Conservation (phyloP, 441 rosid species). For the Croton setiger region DNA sequence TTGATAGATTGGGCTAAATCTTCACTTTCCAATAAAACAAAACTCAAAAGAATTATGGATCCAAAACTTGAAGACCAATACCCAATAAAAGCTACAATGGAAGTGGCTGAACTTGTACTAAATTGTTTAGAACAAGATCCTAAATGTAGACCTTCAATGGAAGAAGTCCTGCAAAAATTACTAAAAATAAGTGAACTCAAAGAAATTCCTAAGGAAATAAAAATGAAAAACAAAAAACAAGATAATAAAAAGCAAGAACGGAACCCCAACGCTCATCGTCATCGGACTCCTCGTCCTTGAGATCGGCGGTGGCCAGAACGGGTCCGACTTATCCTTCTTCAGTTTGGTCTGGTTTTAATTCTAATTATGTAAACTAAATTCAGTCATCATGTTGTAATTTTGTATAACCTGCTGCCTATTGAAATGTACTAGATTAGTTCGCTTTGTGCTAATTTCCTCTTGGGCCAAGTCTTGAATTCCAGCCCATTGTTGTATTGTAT, state of each 20-base stretch:
- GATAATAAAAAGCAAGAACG: not conserved
- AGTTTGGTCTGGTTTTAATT: not conserved
- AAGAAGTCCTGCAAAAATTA: conserved; percentile 45
- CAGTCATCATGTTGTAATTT: not conserved
- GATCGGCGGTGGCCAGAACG: conserved; percentile 7
- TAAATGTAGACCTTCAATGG: conserved; percentile 68
- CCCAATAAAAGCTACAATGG: conserved; percentile 49
- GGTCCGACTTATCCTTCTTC: not conserved
- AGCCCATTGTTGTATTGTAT: no score
- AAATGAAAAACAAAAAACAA: not conserved
- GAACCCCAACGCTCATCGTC: not conserved
- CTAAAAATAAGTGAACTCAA: conserved; percentile 32
- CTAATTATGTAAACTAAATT: no score
- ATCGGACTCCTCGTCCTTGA: conserved; percentile 11
- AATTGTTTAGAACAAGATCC: conserved; percentile 64
- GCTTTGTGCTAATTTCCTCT: no score
- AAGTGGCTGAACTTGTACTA: conserved; percentile 45
- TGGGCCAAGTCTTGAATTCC: no score
- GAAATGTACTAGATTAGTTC: no score
- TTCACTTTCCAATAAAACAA: conserved; percentile 39
- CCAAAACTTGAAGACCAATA: conserved; percentile 48
- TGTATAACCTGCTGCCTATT: no score
- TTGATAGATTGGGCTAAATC: conserved; percentile 66
- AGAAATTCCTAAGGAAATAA: conserved; percentile 31
- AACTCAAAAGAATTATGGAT: conserved; percentile 66